Base-by-base conservation (phyloP, 2,329 filamentous ascomycete species). In the Fusarium sarcochroum region DNA sequence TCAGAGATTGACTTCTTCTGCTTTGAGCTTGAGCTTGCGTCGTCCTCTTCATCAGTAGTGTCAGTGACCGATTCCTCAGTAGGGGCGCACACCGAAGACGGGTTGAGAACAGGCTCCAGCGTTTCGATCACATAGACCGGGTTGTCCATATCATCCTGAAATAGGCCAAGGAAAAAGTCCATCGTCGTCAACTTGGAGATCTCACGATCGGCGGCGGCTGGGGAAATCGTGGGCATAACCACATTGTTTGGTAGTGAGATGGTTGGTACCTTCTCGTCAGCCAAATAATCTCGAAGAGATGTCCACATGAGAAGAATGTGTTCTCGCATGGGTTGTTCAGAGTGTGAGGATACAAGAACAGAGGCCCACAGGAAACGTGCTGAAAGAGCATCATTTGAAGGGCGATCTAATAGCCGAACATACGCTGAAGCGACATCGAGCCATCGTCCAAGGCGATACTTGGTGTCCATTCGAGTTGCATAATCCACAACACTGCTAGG, bases 151-250 rank as follows among this genome's bases (percentile, higher is more conserved):
- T 96, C 91, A 37, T 94, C 90, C 62, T 93, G 91, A 76, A 98
- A 98, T 1, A 99, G 87, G 37, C 90, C 93, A 50, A 94, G 85
- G 79, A 99, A 98, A 78, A 98, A 98, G 75, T 98, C 95, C 88
- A 97, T 96, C 1, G 95, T 98, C 15, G 93, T 97, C 34, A 98
- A 85, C 73, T 94, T 94, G 14, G 93, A 95, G 25, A 98, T 91
- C 76, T 99, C 95, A 55, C 93, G 90, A 66, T 98, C 94, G 9
- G 96, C 90, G 1, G 93, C 93, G n/a, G 87, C 86, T 3, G 89
- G 81, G 0, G 95, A 98, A 49, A 99, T 87, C 66, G 96, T 92
- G 0, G 93, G 89, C 90, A 99, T 97, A 20, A 94, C 87, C 2
- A 89, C 87, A 75, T 97, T 98, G 77, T 99, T 98, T 6, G 91